Percentiles rank a stretch among this genome's conserved stretches.
Conservation (phyloP, 2,329 filamentous ascomycete genomes). For the Diplodia seriata region DNA sequence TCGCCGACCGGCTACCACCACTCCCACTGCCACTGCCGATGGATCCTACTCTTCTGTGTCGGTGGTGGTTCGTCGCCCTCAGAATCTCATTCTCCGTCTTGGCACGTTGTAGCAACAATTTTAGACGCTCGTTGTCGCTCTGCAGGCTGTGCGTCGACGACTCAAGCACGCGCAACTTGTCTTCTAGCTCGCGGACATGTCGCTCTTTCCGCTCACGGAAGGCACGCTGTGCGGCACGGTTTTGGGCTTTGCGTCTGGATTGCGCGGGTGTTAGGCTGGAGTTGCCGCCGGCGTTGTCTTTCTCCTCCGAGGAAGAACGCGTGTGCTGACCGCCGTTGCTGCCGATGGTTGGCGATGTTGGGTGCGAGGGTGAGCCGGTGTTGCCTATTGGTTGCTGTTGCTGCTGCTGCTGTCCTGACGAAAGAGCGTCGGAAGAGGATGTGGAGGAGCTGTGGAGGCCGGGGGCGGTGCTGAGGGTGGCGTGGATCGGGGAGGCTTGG, state of each 20-base stretch:
- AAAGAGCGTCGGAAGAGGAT: slow-evolving; percentile 41
- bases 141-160: slow-evolving; percentile 73
- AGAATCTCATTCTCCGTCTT: slow-evolving; percentile 93
- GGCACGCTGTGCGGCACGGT: slow-evolving; percentile 81
- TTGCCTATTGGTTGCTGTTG: not conserved
- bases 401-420: slow-evolving; percentile 15
- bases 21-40: not conserved
- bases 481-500: slow-evolving; percentile 30
- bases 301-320: slow-evolving; percentile 39
- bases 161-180: slow-evolving; percentile 80
- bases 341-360: slow-evolving; percentile 53
- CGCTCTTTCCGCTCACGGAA: slow-evolving; percentile 96
- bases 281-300: slow-evolving; percentile 8
- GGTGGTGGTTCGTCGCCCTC: slow-evolving; percentile 64
- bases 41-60: not conserved
- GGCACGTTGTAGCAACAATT: slow-evolving; percentile 80
- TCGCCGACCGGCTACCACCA: not conserved
- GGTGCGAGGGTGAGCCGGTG: slow-evolving; percentile 29
- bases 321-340: slow-evolving; percentile 45
- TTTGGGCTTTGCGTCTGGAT: slow-evolving; percentile 71
- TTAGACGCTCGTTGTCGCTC: slow-evolving; percentile 85
- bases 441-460: slow-evolving; percentile 13
- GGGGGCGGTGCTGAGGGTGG: slow-evolving; percentile 55
- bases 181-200: slow-evolving; percentile 91
- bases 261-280: slow-evolving; percentile 53